Evolutionary conservation across 73 alveolate genomes (phyloP).

Genomic region (Tetrahymena malaccensis): DNA sequence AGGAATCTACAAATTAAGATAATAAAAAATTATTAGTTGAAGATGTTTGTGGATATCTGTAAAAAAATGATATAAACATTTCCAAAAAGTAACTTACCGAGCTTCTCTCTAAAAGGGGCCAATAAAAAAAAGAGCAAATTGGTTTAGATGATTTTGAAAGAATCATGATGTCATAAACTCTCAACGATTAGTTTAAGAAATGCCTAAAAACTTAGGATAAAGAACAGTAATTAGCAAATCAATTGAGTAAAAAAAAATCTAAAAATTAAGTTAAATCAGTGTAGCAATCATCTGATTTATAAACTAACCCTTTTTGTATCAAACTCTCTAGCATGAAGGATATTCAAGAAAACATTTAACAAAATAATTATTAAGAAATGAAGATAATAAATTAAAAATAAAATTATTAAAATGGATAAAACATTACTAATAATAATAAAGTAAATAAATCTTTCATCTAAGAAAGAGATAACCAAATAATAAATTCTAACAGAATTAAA

Average conservation of each 20-base stretch:
- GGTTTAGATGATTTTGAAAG: not conserved
- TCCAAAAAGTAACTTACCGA: not conserved
- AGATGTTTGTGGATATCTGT: not conserved
- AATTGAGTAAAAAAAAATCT: not conserved
- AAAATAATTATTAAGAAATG: no score
- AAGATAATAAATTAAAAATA: no score
- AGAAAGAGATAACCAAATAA: not conserved
- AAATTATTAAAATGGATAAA: not conserved
- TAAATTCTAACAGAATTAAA: not conserved
- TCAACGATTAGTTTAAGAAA: not conserved
- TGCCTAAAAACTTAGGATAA: not conserved
- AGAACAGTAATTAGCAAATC: not conserved
- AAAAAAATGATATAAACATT: not conserved
- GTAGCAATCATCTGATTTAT: not conserved
- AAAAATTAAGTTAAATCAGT: not conserved
- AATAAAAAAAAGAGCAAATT: not conserved
- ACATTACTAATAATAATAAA: no score
- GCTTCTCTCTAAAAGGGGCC: not conserved
- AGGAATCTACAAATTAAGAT: not conserved
- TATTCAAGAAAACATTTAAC: not conserved
- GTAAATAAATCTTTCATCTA: not conserved
- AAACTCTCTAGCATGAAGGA: not conserved
- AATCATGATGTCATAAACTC: not conserved
- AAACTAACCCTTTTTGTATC: not conserved
- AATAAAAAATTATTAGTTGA: not conserved